A percentile compares a stretch with the other conserved stretches of the same genome.
These are phyloP conservation scores for Ceratocystis harringtonii DNA, from an alignment of 2,329 filamentous ascomycete genomes.

Conservation along the genomic window DNA sequence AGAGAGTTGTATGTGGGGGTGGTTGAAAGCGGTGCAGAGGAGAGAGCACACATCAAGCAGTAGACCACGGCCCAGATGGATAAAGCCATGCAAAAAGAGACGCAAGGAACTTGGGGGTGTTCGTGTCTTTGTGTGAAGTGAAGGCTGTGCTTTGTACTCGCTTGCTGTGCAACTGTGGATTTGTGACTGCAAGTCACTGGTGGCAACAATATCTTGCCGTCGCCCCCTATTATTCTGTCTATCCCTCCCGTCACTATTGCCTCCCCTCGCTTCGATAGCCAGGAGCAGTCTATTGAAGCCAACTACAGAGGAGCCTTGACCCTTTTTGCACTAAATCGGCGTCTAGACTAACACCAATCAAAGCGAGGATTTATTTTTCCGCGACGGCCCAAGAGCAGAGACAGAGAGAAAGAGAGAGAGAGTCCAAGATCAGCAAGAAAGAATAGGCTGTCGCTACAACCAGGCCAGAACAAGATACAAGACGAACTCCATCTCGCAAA, in stretches of 20 bases:
- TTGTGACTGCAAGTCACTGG: background rate
- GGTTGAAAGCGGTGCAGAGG: background rate
- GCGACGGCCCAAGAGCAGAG: background rate
- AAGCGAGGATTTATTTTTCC: conserved; percentile 1
- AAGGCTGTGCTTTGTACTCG: background rate
- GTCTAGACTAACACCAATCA: background rate
- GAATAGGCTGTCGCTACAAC: background rate
- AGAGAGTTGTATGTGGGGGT: background rate
- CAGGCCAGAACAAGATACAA: background rate
- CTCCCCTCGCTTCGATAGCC: too few relatives aligned
- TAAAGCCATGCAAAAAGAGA: background rate
- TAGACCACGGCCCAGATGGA: too few relatives aligned
- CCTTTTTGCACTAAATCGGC: background rate
- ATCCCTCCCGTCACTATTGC: too few relatives aligned
- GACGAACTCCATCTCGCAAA: background rate
- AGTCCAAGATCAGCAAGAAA: background rate
- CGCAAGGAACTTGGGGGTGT: background rate
- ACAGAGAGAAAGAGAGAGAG: background rate
- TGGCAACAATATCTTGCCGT: too few relatives aligned
- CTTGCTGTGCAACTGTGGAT: background rate
- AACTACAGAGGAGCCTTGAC: background rate
- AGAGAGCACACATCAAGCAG: background rate
- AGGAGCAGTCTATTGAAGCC: too few relatives aligned
- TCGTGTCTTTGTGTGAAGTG: background rate
- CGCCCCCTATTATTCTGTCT: too few relatives aligned